Evolutionary conservation across 2,329 filamentous ascomycete species (phyloP), one percentile per base, ranked within the genome.

Genomic region (Cercospora beticola): DNA sequence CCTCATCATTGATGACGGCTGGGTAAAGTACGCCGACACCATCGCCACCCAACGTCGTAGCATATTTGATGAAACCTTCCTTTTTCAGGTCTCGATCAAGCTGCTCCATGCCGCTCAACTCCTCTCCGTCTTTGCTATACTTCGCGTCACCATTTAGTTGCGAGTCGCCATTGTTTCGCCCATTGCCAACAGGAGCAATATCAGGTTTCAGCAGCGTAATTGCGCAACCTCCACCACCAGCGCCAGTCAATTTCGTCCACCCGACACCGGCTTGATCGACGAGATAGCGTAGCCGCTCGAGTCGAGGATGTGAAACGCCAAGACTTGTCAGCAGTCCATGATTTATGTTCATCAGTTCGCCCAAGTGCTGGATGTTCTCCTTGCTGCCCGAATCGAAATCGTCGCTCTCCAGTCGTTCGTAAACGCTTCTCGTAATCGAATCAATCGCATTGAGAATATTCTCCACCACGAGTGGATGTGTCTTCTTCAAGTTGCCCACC

Each of bases 221-320:
- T 3, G 94, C 94, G 80, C 96, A 98, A 2, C 95, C 95, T 66
- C 95, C 96, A 12, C 95, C 96, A 23, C 95, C 95, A 1, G 95
- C 95, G 36, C 95, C 95, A 0, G 95, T 99, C 67, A 99, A 86
- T 80, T 99, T 99, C 12, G 95, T 97, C 94, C 94, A 99, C 31
- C 95, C 95, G 66, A 97, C 91, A 49, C 90, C 91, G 66, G 93
- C 88, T 74, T 95, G 89, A 73, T 99, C 94, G 60, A 97, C 91
- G 28, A 99, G 84, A 81, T 97, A 94, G 70, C 95, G 89, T 74
- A 99, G 89, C 33, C 94, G 89, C 81, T 99, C 95, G 28, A 99
- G 86, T 58, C 93, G 90, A 0, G 95, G 96, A 79, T 99, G 95
- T 1, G 94, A 98, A 30, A 98, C 95, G 7, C 95, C 95, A 3